phyloP scores from a whole-genome alignment of 176 grass and related monocot species.

The Cenchrus purpureus region DNA sequence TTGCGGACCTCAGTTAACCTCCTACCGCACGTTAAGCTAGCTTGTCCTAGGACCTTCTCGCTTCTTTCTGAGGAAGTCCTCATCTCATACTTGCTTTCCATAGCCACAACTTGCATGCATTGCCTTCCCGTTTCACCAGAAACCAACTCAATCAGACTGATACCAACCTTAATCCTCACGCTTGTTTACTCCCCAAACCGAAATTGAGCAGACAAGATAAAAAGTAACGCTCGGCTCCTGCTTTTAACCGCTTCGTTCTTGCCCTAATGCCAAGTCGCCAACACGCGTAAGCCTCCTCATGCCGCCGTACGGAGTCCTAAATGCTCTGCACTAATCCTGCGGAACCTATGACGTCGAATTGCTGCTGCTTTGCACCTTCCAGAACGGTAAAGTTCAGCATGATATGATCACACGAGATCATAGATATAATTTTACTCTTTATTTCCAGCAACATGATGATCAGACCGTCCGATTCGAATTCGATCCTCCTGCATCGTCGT shows the following conservation, averaged over 20 bases:
- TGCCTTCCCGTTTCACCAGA: neutral
- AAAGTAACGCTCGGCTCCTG: constrained; percentile 4
- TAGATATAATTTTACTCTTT: neutral
- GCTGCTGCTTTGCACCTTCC: constrained; percentile 30
- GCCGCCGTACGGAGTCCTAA: constrained; percentile 20
- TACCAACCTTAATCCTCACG: constrained; percentile 37
- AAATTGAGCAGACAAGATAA: neutral
- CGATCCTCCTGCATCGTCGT: neutral
- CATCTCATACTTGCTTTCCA: no score
- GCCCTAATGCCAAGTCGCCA: neutral
- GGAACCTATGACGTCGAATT: constrained; percentile 5
- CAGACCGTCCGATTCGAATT: constrained; percentile 9
- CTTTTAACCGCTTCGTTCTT: neutral
- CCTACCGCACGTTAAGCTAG: no score
- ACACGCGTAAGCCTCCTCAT: constrained; percentile 6
- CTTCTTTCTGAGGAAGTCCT: no score
- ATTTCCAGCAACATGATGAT: neutral
- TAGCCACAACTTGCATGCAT: neutral
- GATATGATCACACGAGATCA: neutral
- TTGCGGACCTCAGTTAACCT: no score
- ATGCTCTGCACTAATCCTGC: neutral
- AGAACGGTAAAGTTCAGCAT: constrained; percentile 16
- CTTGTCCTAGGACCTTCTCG: no score
- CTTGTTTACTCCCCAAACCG: constrained; percentile 17
- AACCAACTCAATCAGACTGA: neutral